phyloP scores from a whole-genome alignment of 2,329 filamentous ascomycete species.

The Didymellaceae sp. region DNA sequence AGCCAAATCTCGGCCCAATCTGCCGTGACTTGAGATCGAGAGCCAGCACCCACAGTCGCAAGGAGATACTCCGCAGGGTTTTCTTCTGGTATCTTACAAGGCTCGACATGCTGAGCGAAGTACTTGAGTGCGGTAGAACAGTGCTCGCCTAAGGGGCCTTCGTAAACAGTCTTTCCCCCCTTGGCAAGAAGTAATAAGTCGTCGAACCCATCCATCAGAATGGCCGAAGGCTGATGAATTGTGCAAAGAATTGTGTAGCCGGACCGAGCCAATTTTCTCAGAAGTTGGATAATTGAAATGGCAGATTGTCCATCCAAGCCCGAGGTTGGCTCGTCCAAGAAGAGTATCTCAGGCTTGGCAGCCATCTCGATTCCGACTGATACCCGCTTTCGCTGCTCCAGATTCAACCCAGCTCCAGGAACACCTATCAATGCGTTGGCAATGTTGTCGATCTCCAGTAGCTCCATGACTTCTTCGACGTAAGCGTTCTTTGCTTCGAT shows the following conservation, averaged over 20 bases:
- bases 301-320: slow-evolving; percentile 83
- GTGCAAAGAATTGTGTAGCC: slow-evolving; percentile 86
- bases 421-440: slow-evolving; percentile 20
- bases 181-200: slow-evolving; percentile 72
- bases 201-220: slow-evolving; percentile 88
- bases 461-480: slow-evolving; percentile 33
- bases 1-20: slow-evolving; percentile 51
- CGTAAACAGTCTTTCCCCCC: slow-evolving; percentile 70
- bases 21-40: background rate
- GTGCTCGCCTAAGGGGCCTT: slow-evolving; percentile 77
- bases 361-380: slow-evolving; percentile 60
- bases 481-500: slow-evolving; percentile 30
- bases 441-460: slow-evolving; percentile 31
- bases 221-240: slow-evolving; percentile 90
- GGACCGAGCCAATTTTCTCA: slow-evolving; percentile 83
- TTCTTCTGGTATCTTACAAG: slow-evolving; percentile 54
- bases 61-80: slow-evolving; percentile 76
- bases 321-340: slow-evolving; percentile 70
- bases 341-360: slow-evolving; percentile 26
- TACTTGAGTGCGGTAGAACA: slow-evolving; percentile 67
- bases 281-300: slow-evolving; percentile 82
- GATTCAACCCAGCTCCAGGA: slow-evolving; percentile 29
- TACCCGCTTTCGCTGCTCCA: slow-evolving; percentile 67
- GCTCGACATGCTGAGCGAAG: slow-evolving; percentile 57
- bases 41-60: slow-evolving; percentile 63